Evolutionary conservation across 495 filamentous ascomycete species (phyloP).

Genomic region (Podospora tetraspora): DNA sequence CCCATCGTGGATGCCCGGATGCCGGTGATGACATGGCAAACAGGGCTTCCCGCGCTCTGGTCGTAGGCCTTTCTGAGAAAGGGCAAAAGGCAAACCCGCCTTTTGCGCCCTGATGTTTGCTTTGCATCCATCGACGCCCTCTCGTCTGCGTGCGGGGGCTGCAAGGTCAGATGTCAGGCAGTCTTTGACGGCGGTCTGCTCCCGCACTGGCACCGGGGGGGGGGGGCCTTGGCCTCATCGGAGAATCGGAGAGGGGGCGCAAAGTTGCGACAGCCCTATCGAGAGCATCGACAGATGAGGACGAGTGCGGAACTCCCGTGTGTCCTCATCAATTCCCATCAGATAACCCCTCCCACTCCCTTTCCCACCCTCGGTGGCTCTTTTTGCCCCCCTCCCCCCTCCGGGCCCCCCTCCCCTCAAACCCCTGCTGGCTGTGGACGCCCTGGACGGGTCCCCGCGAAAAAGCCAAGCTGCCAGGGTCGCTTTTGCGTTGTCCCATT

Average conservation of each 20-base stretch:
- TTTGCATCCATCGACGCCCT: not conserved
- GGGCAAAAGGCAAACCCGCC: no score
- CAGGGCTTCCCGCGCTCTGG: not conserved
- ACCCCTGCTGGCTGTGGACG: not conserved
- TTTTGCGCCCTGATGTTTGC: not conserved
- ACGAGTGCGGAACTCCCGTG: not conserved
- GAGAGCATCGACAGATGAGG: not conserved
- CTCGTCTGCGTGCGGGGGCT: not conserved
- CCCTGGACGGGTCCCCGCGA: not conserved
- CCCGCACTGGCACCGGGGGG: no score
- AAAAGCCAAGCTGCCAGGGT: not conserved
- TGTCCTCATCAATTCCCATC: not conserved
- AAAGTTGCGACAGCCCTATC: conserved; percentile 13
- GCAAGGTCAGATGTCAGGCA: not conserved
- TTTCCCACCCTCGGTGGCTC: not conserved
- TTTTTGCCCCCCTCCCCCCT: not conserved
- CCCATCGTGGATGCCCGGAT: not conserved
- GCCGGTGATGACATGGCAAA: not conserved
- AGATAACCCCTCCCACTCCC: not conserved
- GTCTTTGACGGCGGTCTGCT: not conserved
- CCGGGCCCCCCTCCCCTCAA: not conserved
- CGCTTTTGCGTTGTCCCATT: conserved; percentile 1
- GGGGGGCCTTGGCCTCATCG: not conserved
- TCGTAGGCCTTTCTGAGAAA: not conserved
- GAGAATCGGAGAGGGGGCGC: not conserved